Evolutionary conservation across 306 rosid species (phyloP).

Genomic region (Corylus heterophylla): DNA sequence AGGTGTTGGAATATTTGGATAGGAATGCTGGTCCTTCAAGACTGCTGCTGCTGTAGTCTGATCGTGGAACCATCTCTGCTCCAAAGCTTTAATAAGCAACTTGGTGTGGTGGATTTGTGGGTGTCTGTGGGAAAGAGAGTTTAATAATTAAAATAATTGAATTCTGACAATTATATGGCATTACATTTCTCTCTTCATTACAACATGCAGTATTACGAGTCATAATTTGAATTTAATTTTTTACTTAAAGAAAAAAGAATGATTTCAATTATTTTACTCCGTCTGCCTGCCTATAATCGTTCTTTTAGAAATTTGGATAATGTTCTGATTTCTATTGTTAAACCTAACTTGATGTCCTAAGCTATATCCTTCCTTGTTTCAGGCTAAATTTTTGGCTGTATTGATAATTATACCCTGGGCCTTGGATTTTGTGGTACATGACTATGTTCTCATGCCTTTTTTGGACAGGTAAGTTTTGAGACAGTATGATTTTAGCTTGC

Average conservation of each 20-base stretch:
- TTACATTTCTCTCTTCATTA: neutral
- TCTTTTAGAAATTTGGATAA: slow-evolving; percentile 10
- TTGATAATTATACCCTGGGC: slow-evolving; percentile 86
- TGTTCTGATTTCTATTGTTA: slow-evolving; percentile 15
- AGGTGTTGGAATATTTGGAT: neutral
- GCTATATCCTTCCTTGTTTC: slow-evolving; percentile 33
- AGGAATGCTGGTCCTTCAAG: neutral
- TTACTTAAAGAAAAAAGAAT: neutral
- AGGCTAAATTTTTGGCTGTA: slow-evolving; percentile 88
- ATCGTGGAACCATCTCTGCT: neutral
- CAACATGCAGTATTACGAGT: neutral
- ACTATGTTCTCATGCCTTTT: slow-evolving; percentile 91
- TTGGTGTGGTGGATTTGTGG: neutral
- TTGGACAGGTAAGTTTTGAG: slow-evolving; percentile 67
- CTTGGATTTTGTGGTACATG: slow-evolving; percentile 88
- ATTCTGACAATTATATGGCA: neutral
- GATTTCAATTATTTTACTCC: neutral
- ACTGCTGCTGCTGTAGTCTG: neutral
- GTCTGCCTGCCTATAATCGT: neutral
- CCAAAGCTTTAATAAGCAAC: neutral
- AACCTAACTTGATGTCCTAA: neutral
- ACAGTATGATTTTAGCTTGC: neutral
- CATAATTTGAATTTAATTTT: neutral
- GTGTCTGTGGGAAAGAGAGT: neutral
- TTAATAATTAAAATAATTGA: neutral